Conservation (phyloP, 2,329 filamentous ascomycete genomes). For the Aspergillus sp. region DNA sequence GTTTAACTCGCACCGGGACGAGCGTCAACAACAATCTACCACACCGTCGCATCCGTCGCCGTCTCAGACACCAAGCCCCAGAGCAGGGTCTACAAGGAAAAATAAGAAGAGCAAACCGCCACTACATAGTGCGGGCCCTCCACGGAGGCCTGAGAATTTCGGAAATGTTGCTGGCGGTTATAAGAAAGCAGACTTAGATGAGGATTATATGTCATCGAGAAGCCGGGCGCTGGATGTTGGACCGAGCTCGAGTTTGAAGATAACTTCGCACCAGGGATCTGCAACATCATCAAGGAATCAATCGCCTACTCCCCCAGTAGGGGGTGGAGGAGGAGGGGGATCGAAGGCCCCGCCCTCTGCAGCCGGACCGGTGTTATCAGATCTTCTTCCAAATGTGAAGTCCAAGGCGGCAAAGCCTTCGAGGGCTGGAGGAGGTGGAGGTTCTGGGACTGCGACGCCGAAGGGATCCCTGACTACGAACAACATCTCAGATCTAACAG, state of each 20-base stretch:
- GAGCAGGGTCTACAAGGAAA: slow-evolving; percentile 25
- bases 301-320: slow-evolving; percentile 32
- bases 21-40: background rate
- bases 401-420: slow-evolving; percentile 64
- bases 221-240: slow-evolving; percentile 33
- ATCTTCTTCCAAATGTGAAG: slow-evolving; percentile 61
- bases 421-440: slow-evolving; percentile 52
- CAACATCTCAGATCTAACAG: slow-evolving; percentile 58
- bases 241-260: slow-evolving; percentile 17
- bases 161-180: slow-evolving; percentile 70
- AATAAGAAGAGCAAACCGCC: slow-evolving; percentile 60
- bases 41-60: background rate
- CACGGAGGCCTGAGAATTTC: slow-evolving; percentile 63
- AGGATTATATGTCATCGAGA: slow-evolving; percentile 69
- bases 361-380: slow-evolving; percentile 78
- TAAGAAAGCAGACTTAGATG: slow-evolving; percentile 67
- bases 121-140: slow-evolving; percentile 61
- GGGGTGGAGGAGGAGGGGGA: background rate
- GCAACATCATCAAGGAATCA: slow-evolving; percentile 48
- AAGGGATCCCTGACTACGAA: slow-evolving; percentile 50
- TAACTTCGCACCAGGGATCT: slow-evolving; percentile 41
- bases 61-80: slow-evolving; percentile 1
- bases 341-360: slow-evolving; percentile 63
- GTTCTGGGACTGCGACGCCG: slow-evolving; percentile 68
- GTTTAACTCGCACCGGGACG: slow-evolving; percentile 66